Evolutionary conservation across 345 rosid genomes (phyloP), one percentile per base, ranked within the genome.

Genomic region (Pugionium dolabratum): DNA sequence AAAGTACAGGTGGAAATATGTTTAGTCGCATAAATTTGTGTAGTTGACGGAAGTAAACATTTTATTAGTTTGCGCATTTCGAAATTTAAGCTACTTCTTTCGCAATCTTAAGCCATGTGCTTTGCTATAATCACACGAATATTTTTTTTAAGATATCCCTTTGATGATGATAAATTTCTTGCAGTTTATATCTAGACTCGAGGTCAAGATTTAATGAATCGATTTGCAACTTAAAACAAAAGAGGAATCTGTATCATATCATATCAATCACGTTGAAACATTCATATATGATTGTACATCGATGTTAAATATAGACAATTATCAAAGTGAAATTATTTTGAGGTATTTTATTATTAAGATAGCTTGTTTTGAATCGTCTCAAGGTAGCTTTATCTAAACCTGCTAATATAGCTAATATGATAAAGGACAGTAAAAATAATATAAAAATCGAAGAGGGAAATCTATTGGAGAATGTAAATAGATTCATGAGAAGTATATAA

Each of bases 401-500:
- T n/a, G 18, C 0, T 18, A 18, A 18, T 18, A 18, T 18, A 18
- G 18, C 18, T 18, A 18, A 18, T 18, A 18, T 18, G 18, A 18
- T 41, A 2, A 49, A 57, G 34, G 40, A 41, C 36, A 41, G 4
- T 2, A 36, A 18, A 53, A 41, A n/a, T 1, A 44, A 29, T 9
- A 18, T 18, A 7, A 9, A 26, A 66, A 30, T n/a, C 0, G 8
- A 73, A 67, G 48, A 30, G n/a, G 7, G 10, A 47, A 54, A 73
- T 74, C 11, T 74, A 54, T 67, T 40, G 73, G 77, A 54, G 61
- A 67, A 61, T 73, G 77, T 73, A 68, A 54, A 53, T 54, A 61
- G 73, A 73, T 67, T 66, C 68, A 36, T 59, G 35, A 59, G 50
- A 66, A 18, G 18, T 59, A 66, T 59, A 65, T 64, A 58, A 52